Conservation (phyloP, 257 asterid genomes). For the Coffea eugenioides region DNA sequence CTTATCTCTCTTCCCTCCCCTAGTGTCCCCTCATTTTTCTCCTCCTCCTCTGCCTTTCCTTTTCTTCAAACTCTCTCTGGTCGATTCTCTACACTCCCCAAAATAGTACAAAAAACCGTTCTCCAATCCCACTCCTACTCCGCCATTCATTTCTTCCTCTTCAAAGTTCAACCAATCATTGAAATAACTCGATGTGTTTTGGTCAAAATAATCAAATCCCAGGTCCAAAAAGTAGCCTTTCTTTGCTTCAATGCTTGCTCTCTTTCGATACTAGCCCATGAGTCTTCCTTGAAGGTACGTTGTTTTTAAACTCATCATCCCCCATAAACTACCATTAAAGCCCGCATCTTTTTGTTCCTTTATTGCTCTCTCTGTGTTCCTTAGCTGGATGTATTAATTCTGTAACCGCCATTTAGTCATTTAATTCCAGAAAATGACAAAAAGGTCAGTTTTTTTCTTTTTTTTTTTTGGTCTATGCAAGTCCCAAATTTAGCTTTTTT, state of each 20-base stretch:
- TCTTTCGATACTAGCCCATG: neutral
- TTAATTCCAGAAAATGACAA: neutral
- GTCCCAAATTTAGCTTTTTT: neutral
- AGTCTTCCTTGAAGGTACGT: constrained; percentile 27
- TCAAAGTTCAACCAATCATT: neutral
- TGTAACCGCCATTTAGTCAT: neutral
- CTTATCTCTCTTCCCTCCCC: neutral
- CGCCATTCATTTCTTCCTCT: neutral
- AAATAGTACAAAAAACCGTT: neutral
- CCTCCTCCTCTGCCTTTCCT: neutral
- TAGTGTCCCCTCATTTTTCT: neutral
- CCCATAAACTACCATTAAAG: constrained; percentile 5
- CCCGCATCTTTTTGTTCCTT: neutral
- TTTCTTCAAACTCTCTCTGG: neutral
- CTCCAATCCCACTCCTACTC: neutral
- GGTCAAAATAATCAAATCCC: neutral
- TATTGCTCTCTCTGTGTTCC: constrained; percentile 4
- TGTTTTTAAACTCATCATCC: neutral
- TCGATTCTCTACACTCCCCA: neutral
- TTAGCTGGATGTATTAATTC: neutral
- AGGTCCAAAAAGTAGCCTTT: constrained; percentile 6
- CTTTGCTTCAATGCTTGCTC: neutral
- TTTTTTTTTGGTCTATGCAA: neutral
- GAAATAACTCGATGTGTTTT: neutral
- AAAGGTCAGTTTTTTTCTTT: neutral